Evolutionary conservation across 768 basidiomycete genomes (phyloP).

Genomic region (Russula sp.): DNA sequence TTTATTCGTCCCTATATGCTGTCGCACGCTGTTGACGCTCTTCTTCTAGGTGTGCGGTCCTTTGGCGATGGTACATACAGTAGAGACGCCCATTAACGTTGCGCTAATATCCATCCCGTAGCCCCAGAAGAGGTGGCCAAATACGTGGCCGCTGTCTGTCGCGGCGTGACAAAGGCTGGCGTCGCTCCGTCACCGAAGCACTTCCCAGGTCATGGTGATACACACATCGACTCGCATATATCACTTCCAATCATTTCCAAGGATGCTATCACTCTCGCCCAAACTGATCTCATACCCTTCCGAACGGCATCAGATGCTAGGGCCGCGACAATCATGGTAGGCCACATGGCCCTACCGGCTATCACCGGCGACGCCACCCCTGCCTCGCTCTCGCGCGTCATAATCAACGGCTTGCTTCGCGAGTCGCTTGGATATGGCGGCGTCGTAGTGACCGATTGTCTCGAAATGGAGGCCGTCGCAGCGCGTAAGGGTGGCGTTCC

Average conservation of each 20-base stretch:
- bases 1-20: constrained; percentile 20
- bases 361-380: constrained; percentile 51
- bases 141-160: constrained; percentile 43
- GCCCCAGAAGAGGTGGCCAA: constrained; percentile 49
- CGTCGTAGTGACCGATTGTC: constrained; percentile 65
- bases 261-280: constrained; percentile 35
- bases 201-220: constrained; percentile 73
- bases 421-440: constrained; percentile 47
- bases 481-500: constrained; percentile 41
- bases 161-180: constrained; percentile 42
- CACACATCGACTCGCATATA: constrained; percentile 64
- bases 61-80: constrained; percentile 53
- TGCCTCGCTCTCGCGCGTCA: constrained; percentile 48
- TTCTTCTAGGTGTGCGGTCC: constrained; percentile 51
- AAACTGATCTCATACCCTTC: constrained; percentile 58
- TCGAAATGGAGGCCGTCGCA: constrained; percentile 72
- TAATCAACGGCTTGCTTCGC: constrained; percentile 50
- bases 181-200: constrained; percentile 64
- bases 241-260: constrained; percentile 58
- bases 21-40: not conserved
- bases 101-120: constrained; percentile 25
- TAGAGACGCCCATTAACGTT: not conserved
- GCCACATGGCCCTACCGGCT: constrained; percentile 63
- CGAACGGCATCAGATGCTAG: constrained; percentile 34
- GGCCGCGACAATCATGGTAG: constrained; percentile 62